These are phyloP conservation scores for Globisporangium splendens DNA, from an alignment of 352 stramenopile species.

Conservation along the genomic window DNA sequence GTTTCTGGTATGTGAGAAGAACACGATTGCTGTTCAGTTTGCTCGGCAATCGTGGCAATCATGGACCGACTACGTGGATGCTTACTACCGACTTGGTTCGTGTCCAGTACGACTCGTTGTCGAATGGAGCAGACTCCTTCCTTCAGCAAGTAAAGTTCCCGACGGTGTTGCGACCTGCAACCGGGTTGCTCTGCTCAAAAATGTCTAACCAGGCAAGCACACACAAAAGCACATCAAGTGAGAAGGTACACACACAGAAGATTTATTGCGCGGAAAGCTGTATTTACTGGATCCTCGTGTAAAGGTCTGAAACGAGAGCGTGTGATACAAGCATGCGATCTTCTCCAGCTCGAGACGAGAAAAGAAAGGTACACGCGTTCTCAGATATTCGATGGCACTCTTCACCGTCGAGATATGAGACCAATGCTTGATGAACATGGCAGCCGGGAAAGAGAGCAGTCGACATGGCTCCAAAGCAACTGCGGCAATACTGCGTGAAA, in stretches of 20 bases:
- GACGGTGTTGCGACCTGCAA: background rate
- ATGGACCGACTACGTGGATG: background rate
- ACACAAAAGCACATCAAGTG: conserved; percentile 6
- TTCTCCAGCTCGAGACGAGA: conserved; percentile 44
- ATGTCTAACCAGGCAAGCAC: conserved; percentile 21
- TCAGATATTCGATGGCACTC: conserved; percentile 48
- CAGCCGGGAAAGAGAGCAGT: conserved; percentile 46
- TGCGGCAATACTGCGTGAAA: conserved; percentile 29
- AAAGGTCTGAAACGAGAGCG: conserved; percentile 39
- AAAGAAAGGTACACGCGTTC: conserved; percentile 36
- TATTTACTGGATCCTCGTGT: conserved; percentile 34
- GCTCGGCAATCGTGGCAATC: background rate
- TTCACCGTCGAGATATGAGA: conserved; percentile 24
- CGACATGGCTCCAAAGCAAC: conserved; percentile 45
- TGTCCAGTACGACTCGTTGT: conserved; percentile 18
- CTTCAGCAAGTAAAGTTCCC: conserved; percentile 46
- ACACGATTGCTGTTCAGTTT: background rate
- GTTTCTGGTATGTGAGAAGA: conserved; percentile 3
- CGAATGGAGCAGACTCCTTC: conserved; percentile 49
- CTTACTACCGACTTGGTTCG: background rate
- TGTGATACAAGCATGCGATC: conserved; percentile 55
- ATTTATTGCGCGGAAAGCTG: background rate
- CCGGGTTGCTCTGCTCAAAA: conserved; percentile 17
- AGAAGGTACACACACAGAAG: background rate
- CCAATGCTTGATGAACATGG: conserved; percentile 48